Evolutionary conservation across 1,284 basidiomycete species (phyloP).

Genomic region (Rhodotorula sp.): DNA sequence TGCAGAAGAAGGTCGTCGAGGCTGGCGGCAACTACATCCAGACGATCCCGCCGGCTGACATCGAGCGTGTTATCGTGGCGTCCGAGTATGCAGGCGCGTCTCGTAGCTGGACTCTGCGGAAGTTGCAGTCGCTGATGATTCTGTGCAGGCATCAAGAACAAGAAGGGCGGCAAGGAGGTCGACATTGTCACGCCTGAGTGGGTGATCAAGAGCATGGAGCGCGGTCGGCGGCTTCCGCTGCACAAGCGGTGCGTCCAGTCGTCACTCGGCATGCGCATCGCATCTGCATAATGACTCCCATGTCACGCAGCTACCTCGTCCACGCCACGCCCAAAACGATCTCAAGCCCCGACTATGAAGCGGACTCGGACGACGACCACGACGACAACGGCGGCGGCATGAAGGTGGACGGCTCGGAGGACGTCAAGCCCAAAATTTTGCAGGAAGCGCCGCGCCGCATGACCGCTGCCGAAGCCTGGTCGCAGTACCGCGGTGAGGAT

Average conservation of each 20-base stretch:
- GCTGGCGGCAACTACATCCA: constrained; percentile 74
- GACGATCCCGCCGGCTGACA: constrained; percentile 37
- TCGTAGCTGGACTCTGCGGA: not conserved
- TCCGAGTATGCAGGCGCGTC: constrained; percentile 20
- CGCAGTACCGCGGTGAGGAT: constrained; percentile 30
- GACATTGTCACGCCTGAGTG: constrained; percentile 76
- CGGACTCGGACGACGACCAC: constrained; percentile 31
- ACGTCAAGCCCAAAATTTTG: constrained; percentile 43
- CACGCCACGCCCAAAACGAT: constrained; percentile 10
- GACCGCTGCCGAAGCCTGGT: not conserved
- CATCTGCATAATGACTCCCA: accelerated
- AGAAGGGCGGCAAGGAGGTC: constrained; percentile 55
- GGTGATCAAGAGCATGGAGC: constrained; percentile 72
- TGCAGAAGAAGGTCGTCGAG: constrained; percentile 59
- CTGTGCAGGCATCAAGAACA: constrained; percentile 47
- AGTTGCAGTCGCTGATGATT: not conserved
- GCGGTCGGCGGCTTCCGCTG: constrained; percentile 41
- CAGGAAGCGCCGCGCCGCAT: not conserved
- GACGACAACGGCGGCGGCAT: constrained; percentile 45
- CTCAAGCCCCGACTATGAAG: not conserved
- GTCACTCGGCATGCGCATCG: too few relatives aligned
- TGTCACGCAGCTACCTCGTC: constrained; percentile 14
- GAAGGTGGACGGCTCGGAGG: constrained; percentile 37
- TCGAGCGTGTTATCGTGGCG: constrained; percentile 50
- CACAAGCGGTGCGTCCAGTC: constrained; percentile 22